Base-by-base conservation (phyloP, 495 filamentous ascomycete genomes). In the Cairneyella variabilis region DNA sequence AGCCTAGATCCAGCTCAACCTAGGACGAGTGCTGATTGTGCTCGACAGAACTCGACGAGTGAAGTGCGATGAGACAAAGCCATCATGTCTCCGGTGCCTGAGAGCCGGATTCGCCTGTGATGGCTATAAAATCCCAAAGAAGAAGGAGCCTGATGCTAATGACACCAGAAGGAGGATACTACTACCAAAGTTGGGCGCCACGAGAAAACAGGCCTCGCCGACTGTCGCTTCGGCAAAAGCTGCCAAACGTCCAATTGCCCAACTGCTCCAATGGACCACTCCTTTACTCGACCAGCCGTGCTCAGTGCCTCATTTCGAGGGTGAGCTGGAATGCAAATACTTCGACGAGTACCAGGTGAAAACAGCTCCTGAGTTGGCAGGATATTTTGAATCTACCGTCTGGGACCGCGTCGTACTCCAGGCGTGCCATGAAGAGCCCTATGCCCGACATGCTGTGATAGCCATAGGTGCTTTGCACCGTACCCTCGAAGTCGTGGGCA, bases 401-500 rank as follows among this genome's bases (percentile, higher is more conserved):
- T 82, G 79, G 79, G 60, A 70, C 12, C 64, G 56, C 6, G 62
- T 78, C 8, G 53, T 82, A 2, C 60, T 78, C 16, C 57, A 52
- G 49, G 30, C 43, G 30, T 43, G 36, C 11, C 34, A 56, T 42
- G 30, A 48, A 22, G 41, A 60, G 40, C 18, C 39, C 16, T 54
- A 46, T 34, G 43, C 54, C 25, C 30, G 44, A 21, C 48, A 60
- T 60, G 52, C 57, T 14, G 18, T 56, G 3, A 38, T 60, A 12
- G 57, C 57, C 4, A 23, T 60, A 27, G 57, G 52, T 1, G 38
- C 57, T 18, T 17, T 56, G 2, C 52, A 48, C 25, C 36, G 43
- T 42, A 40, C 40, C 16, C 40, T 20, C 10, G 16, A 43, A 12
- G 21, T 22, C 23, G 18, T 20, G 16, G 18, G 16, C 12, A n/a